Percentiles rank a stretch among this genome's conserved stretches.
These are phyloP conservation scores for Globisporangium viniferum DNA, from an alignment of 352 stramenopile genomes.

Conservation along the genomic window DNA sequence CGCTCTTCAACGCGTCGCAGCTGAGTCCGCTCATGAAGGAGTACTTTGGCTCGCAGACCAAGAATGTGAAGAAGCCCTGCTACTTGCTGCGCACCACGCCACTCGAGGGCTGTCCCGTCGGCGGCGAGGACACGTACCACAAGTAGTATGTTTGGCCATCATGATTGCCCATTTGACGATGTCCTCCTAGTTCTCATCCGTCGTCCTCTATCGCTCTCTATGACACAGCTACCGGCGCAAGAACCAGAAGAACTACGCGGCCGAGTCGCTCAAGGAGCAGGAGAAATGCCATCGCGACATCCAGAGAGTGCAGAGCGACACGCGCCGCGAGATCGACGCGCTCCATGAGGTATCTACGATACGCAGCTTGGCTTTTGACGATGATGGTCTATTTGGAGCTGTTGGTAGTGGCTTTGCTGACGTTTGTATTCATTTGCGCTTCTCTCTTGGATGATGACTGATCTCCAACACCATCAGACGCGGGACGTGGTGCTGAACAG, in stretches of 20 bases:
- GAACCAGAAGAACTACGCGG: conserved; percentile 37
- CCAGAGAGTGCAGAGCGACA: conserved; percentile 54
- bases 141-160: conserved; percentile 43
- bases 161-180: not conserved
- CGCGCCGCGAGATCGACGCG: conserved; percentile 49
- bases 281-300: conserved; percentile 57
- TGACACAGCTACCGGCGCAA: conserved; percentile 45
- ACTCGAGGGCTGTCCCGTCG: conserved; percentile 58
- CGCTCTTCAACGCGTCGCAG: conserved; percentile 78
- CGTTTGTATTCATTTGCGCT: not conserved
- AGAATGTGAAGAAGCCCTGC: conserved; percentile 62
- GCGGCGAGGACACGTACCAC: conserved; percentile 80
- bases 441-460: not conserved
- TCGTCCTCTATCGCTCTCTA: not conserved
- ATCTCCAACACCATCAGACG: conserved; percentile 21
- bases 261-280: conserved; percentile 45
- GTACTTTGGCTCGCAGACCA: conserved; percentile 56
- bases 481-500: conserved; percentile 67
- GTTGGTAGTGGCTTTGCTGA: not conserved
- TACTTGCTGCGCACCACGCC: conserved; percentile 78
- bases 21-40: conserved; percentile 79
- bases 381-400: not conserved
- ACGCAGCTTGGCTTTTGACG: not conserved
- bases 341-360: conserved; percentile 43
- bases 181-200: not conserved